These are phyloP conservation scores for Hyaloscypha bicolor DNA, from an alignment of 495 filamentous ascomycete genomes.

Conservation along the genomic window DNA sequence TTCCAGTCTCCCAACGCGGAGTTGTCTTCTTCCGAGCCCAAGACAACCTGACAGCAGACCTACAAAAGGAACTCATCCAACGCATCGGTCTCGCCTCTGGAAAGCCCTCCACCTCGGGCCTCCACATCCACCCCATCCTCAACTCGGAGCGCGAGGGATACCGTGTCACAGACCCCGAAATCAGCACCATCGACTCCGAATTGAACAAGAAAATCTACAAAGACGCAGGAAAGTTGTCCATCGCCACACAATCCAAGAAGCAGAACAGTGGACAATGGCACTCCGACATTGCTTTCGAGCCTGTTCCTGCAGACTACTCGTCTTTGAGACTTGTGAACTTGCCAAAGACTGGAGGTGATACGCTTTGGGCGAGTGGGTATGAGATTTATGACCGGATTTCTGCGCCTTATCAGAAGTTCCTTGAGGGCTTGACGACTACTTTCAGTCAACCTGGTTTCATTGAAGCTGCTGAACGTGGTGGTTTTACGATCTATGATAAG, in stretches of 20 bases:
- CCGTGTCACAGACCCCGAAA: constrained; percentile 66
- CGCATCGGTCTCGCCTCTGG: constrained; percentile 66
- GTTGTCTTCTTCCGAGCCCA: constrained; percentile 84
- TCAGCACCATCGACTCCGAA: constrained; percentile 69
- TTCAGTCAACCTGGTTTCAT: constrained; percentile 65
- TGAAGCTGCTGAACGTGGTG: constrained; percentile 53
- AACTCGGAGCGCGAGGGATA: constrained; percentile 60
- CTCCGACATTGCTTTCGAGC: constrained; percentile 71
- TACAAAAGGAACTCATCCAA: constrained; percentile 70
- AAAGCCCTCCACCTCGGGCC: constrained; percentile 63
- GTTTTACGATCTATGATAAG: constrained; percentile 56
- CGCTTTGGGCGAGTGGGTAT: constrained; percentile 75
- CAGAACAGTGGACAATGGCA: constrained; percentile 59
- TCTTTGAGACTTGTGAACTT: constrained; percentile 60
- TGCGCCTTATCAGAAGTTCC: constrained; percentile 61
- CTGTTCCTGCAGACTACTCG: constrained; percentile 66
- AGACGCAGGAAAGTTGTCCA: constrained; percentile 29
- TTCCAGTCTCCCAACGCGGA: constrained; percentile 72
- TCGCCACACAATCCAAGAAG: constrained; percentile 35
- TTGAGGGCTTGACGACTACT: constrained; percentile 69
- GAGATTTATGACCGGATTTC: constrained; percentile 79
- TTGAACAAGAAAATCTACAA: constrained; percentile 59
- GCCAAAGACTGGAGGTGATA: constrained; percentile 74
- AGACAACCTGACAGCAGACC: constrained; percentile 63
- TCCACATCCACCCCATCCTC: constrained; percentile 74